Percentiles rank a stretch among this genome's conserved stretches.
These are phyloP conservation scores for Spiromastix sp. DNA, from an alignment of 2,329 filamentous ascomycete genomes.

Conservation along the genomic window DNA sequence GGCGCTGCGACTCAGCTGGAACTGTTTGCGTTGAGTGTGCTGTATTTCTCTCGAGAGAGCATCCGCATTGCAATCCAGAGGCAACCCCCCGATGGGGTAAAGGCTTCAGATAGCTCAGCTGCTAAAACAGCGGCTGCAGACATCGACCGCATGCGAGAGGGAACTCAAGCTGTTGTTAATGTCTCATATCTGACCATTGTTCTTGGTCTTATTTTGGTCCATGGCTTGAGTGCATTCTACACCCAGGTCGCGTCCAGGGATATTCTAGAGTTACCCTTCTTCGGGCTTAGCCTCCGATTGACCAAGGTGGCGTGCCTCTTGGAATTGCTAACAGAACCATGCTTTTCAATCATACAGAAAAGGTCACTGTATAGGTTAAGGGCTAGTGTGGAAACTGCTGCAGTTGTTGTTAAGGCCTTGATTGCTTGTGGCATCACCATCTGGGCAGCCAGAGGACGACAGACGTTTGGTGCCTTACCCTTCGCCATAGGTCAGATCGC, in stretches of 20 bases:
- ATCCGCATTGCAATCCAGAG: conserved; percentile 85
- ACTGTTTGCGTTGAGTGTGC: conserved; percentile 81
- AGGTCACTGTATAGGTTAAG: conserved; percentile 69
- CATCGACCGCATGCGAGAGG: conserved; percentile 16
- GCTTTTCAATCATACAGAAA: conserved; percentile 79
- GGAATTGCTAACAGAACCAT: conserved; percentile 78
- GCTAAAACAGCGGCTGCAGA: conserved; percentile 16
- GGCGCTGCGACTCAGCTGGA: conserved; percentile 85
- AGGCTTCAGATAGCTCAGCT: conserved; percentile 7
- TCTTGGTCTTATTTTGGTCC: conserved; percentile 56
- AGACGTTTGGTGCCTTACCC: conserved; percentile 64
- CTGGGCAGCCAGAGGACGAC: conserved; percentile 44
- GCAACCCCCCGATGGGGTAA: conserved; percentile 36
- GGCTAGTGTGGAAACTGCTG: conserved; percentile 71
- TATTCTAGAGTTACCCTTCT: conserved; percentile 49
- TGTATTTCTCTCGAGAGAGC: conserved; percentile 90
- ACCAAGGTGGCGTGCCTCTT: conserved; percentile 51
- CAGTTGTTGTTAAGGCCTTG: conserved; percentile 66
- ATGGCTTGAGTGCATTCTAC: conserved; percentile 58
- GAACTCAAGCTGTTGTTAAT: conserved; percentile 70
- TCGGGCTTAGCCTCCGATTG: conserved; percentile 45
- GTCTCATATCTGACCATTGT: conserved; percentile 69
- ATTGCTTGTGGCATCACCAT: conserved; percentile 62
- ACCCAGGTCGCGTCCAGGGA: conserved; percentile 43
- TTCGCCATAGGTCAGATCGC: conserved; percentile 79